Conservation (phyloP, 192 early-diverging fungal genomes). For the Backusella macrospora region DNA sequence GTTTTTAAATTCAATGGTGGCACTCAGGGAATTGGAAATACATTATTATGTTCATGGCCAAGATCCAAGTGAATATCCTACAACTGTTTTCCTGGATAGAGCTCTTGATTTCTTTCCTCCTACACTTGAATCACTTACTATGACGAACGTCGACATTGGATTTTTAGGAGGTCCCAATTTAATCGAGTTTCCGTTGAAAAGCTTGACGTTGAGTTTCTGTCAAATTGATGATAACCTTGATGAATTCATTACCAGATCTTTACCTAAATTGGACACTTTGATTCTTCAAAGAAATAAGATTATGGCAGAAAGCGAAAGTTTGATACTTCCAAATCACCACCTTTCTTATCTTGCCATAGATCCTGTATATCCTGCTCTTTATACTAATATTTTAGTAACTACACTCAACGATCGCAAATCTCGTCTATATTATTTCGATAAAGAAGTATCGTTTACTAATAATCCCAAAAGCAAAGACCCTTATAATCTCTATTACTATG, state of each 20-base stretch:
- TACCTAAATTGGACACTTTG: background rate
- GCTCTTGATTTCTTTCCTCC: background rate
- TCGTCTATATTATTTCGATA: background rate
- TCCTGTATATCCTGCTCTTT: background rate
- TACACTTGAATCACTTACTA: background rate
- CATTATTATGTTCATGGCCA: background rate
- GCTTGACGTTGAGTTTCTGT: background rate
- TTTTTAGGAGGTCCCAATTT: background rate
- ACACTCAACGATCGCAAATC: background rate
- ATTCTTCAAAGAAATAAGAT: background rate
- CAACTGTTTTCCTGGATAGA: background rate
- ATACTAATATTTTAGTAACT: background rate
- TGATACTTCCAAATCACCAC: background rate
- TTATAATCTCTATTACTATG: background rate
- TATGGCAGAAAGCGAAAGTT: background rate
- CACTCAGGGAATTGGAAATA: background rate
- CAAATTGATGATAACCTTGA: background rate
- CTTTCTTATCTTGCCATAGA: background rate
- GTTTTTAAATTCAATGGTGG: background rate
- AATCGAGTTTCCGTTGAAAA: background rate
- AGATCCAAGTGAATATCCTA: background rate
- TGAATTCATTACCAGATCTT: background rate
- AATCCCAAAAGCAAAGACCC: background rate
- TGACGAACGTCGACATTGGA: background rate
- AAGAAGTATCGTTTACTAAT: background rate